phyloP scores from a whole-genome alignment of 2,329 filamentous ascomycete species.

The Myriosclerotinia duriaeana region DNA sequence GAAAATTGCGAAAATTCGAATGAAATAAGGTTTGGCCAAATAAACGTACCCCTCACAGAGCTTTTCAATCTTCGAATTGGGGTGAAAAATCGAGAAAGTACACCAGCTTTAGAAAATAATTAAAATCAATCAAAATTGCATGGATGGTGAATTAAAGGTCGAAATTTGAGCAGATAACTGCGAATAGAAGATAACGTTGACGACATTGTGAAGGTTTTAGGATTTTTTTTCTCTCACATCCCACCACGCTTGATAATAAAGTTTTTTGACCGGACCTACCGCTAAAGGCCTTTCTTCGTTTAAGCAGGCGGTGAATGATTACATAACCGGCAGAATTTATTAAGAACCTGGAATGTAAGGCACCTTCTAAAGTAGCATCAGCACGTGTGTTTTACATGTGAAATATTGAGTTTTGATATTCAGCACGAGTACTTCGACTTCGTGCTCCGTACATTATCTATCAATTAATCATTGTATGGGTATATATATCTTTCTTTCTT shows the following conservation, averaged over 20 bases:
- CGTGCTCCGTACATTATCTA: no score
- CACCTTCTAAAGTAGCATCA: no score
- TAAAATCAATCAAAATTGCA: not conserved
- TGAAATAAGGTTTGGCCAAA: not conserved
- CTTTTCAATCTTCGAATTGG: no score
- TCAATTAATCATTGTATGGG: no score
- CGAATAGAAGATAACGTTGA: conserved; percentile 11
- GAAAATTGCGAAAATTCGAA: not conserved
- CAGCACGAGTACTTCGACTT: no score
- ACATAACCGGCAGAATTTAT: not conserved
- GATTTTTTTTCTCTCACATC: conserved; percentile 20
- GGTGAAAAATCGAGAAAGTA: no score
- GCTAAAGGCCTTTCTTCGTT: not conserved
- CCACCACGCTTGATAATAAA: conserved; percentile 6
- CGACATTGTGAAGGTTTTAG: conserved; percentile 24
- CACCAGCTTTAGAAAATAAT: not conserved
- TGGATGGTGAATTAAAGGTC: not conserved
- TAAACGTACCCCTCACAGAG: no score
- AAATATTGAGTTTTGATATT: no score
- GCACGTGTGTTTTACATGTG: no score
- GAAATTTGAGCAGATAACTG: conserved; percentile 3
- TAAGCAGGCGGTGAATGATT: conserved; percentile 2
- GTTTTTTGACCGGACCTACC: not conserved
- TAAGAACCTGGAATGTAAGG: not conserved
- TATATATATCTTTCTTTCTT: no score